A percentile compares a stretch with the other conserved stretches of the same genome.
Conservation (phyloP, 768 basidiomycete species). For the Kwoniella europaea region DNA sequence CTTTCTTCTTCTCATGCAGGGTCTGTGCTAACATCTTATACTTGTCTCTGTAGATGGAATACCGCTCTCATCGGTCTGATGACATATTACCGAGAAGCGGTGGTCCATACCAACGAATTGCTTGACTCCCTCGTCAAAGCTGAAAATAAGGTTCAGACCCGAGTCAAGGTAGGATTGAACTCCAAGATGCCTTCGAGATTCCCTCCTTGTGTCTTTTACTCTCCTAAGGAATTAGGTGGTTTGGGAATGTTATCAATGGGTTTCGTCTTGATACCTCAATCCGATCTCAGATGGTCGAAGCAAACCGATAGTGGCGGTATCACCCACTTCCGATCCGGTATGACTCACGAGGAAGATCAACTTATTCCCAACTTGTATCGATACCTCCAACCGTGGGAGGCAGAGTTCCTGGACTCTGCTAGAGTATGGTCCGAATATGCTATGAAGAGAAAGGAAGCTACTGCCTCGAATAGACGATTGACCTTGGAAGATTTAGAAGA, state of each 20-base stretch:
- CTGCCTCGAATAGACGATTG: constrained; percentile 93
- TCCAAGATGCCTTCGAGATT: constrained; percentile 99
- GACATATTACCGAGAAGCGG: constrained; percentile 98
- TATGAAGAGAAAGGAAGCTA: constrained; percentile 99
- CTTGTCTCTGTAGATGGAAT: constrained; percentile 17
- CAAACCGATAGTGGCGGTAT: constrained; percentile 97
- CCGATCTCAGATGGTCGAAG: constrained; percentile 95
- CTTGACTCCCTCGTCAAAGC: constrained; percentile 96
- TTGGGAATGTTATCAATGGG: constrained; percentile 99
- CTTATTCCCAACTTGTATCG: constrained; percentile 97
- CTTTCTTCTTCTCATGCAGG: background rate
- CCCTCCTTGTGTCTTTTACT: constrained; percentile 85
- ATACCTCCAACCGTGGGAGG: constrained; percentile 96
- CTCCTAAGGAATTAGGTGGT: constrained; percentile 96
- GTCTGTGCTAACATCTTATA: background rate
- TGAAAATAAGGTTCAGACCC: constrained; percentile 99
- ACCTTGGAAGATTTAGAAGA: constrained; percentile 98
- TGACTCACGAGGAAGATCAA: constrained; percentile 70
- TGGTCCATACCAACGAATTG: constrained; percentile 95
- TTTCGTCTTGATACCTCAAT: constrained; percentile 96
- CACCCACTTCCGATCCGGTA: constrained; percentile 98
- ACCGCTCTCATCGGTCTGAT: constrained; percentile 64
- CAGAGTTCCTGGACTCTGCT: constrained; percentile 95
- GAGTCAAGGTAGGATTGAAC: constrained; percentile 99
- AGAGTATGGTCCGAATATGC: constrained; percentile 99